These are phyloP conservation scores for Sporisorium reilianum DNA, from an alignment of 1,284 basidiomycete genomes.

Conservation along the genomic window DNA sequence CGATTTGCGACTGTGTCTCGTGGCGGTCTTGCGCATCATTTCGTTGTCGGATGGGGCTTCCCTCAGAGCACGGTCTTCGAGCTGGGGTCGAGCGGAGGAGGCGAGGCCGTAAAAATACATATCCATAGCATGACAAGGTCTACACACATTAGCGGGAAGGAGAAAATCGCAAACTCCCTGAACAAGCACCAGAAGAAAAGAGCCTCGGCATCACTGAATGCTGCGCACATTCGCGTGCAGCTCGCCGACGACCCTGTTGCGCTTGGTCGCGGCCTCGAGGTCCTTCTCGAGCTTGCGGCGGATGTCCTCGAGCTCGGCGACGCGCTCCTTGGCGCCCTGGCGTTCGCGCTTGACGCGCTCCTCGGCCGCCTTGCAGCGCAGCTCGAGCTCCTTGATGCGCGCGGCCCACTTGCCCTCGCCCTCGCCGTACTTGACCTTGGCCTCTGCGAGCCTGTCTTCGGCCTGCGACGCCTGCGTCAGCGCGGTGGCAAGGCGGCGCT, in stretches of 20 bases:
- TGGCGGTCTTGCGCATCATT: too few relatives aligned
- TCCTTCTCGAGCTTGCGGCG: constrained; percentile 42
- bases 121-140: not conserved
- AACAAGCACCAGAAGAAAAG: too few relatives aligned
- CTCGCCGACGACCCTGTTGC: constrained; percentile 42
- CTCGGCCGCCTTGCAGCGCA: constrained; percentile 83
- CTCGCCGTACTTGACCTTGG: constrained; percentile 73
- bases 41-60: too few relatives aligned
- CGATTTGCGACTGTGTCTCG: too few relatives aligned
- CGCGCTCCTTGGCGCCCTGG: constrained; percentile 89
- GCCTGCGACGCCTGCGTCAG: constrained; percentile 83
- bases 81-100: too few relatives aligned
- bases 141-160: not conserved
- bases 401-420: constrained; percentile 63
- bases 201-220: constrained; percentile 2
- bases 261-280: constrained; percentile 39
- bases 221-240: constrained; percentile 41
- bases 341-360: constrained; percentile 94
- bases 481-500: constrained; percentile 82
- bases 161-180: too few relatives aligned
- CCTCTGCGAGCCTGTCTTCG: constrained; percentile 87
- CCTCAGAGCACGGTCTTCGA: not conserved
- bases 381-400: constrained; percentile 78
- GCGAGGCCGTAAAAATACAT: not conserved
- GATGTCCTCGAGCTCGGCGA: constrained; percentile 70